These are phyloP conservation scores for Thoreauomyces humboldtii DNA, from an alignment of 192 early-diverging fungal genomes.

Conservation along the genomic window DNA sequence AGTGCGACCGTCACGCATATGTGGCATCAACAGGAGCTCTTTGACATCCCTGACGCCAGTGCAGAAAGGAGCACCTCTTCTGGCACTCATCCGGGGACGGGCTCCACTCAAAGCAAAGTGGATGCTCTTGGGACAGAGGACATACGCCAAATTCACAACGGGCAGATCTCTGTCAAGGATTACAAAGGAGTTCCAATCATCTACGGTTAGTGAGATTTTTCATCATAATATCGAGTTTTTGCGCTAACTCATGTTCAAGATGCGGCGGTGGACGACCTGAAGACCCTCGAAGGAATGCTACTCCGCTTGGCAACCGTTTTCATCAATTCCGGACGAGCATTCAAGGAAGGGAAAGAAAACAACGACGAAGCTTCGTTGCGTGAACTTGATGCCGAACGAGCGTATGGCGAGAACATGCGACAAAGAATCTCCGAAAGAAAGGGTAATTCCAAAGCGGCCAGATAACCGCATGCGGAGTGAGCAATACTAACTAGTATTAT, in stretches of 20 bases:
- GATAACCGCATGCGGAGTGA: too few species aligned
- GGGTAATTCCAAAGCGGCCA: conserved; percentile 26
- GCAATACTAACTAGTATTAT: neutral
- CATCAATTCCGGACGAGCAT: conserved; percentile 38
- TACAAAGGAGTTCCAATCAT: conserved; percentile 37
- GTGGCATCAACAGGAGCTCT: conserved; percentile 40
- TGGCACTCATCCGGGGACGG: neutral
- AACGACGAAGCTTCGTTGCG: conserved; percentile 3
- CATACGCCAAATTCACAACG: conserved; percentile 31
- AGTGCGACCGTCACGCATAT: conserved; percentile 29
- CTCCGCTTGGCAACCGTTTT: conserved; percentile 48
- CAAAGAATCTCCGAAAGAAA: conserved; percentile 32
- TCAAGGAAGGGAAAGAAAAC: conserved; percentile 6
- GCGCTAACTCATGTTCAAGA: too few species aligned
- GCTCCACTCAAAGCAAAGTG: neutral
- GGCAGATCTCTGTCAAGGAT: conserved; percentile 36
- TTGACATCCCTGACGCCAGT: conserved; percentile 36
- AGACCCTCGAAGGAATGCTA: conserved; percentile 42
- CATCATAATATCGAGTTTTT: too few species aligned
- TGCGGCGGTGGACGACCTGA: conserved; percentile 42
- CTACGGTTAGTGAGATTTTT: conserved; percentile 50
- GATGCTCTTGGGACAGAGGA: conserved; percentile 34
- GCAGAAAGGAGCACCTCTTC: neutral
- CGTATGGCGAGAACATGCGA: conserved; percentile 44
- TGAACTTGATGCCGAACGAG: neutral